Percentiles rank a stretch among this genome's conserved stretches.
These are phyloP conservation scores for Erythrobasidium hasegawianum DNA, from an alignment of 1,284 basidiomycete genomes.

Conservation along the genomic window DNA sequence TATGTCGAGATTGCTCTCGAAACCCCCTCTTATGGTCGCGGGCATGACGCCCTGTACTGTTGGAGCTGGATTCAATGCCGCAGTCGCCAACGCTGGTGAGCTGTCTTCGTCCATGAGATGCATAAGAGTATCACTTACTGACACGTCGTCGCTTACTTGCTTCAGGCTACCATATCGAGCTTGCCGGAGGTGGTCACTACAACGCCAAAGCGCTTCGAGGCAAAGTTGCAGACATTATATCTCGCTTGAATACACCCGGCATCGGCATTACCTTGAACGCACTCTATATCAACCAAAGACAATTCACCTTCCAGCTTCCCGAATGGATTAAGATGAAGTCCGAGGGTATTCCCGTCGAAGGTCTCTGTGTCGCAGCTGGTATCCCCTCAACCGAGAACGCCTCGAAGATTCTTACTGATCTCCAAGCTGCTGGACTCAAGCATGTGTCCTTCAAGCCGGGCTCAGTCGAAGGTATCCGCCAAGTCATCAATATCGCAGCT, in stretches of 20 bases:
- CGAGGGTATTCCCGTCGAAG: conserved; percentile 92
- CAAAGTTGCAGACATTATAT: conserved; percentile 85
- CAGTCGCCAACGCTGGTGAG: conserved; percentile 78
- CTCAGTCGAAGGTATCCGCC: conserved; percentile 92
- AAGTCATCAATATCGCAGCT: conserved; percentile 92
- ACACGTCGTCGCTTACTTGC: background rate
- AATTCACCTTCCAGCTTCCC: conserved; percentile 85
- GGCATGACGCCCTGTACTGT: conserved; percentile 98
- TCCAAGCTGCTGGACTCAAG: conserved; percentile 71
- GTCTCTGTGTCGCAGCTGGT: conserved; percentile 96
- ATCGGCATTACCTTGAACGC: conserved; percentile 91
- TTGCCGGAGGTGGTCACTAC: conserved; percentile 97
- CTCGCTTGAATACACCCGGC: conserved; percentile 67
- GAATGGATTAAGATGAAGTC: conserved; percentile 95
- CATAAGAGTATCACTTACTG: background rate
- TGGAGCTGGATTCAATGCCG: conserved; percentile 84
- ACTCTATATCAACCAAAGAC: conserved; percentile 96
- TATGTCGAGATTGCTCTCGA: conserved; percentile 89
- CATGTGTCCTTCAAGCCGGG: conserved; percentile 97
- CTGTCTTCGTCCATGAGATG: background rate
- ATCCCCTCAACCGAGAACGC: conserved; percentile 91
- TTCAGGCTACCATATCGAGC: conserved; percentile 76
- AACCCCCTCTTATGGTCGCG: conserved; percentile 96
- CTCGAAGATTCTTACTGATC: conserved; percentile 78
- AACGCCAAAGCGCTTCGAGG: conserved; percentile 78